These are phyloP conservation scores for Penicillium sclerotiorum DNA, from an alignment of 2,329 filamentous ascomycete genomes.

Conservation along the genomic window DNA sequence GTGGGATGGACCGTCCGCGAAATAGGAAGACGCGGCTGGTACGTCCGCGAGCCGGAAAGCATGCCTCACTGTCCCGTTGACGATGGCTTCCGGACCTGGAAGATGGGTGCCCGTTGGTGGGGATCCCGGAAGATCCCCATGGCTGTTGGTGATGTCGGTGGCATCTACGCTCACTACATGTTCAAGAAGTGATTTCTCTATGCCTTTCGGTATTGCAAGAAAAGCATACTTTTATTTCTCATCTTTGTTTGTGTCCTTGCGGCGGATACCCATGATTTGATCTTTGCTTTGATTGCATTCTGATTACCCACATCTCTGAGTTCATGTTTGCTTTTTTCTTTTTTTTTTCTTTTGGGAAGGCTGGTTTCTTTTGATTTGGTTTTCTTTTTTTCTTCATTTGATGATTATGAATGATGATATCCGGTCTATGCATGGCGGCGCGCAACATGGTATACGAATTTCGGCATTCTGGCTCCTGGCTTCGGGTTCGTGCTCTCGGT, in stretches of 20 bases:
- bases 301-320: too few relatives aligned
- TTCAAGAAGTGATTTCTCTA: slow-evolving; percentile 51
- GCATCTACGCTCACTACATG: slow-evolving; percentile 63
- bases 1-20: slow-evolving; percentile 74
- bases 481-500: slow-evolving; percentile 31
- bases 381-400: slow-evolving; percentile 8
- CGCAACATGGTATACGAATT: slow-evolving; percentile 32
- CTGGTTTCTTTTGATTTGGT: slow-evolving; percentile 10
- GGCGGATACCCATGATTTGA: slow-evolving; percentile 26
- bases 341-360: slow-evolving; percentile 12
- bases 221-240: slow-evolving; percentile 17
- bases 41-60: slow-evolving; percentile 50
- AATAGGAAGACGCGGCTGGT: slow-evolving; percentile 70
- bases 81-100: slow-evolving; percentile 69
- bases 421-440: slow-evolving; percentile 32
- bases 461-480: slow-evolving; percentile 28
- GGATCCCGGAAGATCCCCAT: slow-evolving; percentile 73
- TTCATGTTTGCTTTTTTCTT: too few relatives aligned
- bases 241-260: slow-evolving; percentile 8
- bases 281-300: slow-evolving; percentile 4
- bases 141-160: slow-evolving; percentile 58
- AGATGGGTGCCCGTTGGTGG: slow-evolving; percentile 83
- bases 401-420: slow-evolving; percentile 30
- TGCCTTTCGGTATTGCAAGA: slow-evolving; percentile 14
- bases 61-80: slow-evolving; percentile 45